Base-by-base conservation (phyloP, 1,284 basidiomycete species). In the Apiotrichum laibachii region DNA sequence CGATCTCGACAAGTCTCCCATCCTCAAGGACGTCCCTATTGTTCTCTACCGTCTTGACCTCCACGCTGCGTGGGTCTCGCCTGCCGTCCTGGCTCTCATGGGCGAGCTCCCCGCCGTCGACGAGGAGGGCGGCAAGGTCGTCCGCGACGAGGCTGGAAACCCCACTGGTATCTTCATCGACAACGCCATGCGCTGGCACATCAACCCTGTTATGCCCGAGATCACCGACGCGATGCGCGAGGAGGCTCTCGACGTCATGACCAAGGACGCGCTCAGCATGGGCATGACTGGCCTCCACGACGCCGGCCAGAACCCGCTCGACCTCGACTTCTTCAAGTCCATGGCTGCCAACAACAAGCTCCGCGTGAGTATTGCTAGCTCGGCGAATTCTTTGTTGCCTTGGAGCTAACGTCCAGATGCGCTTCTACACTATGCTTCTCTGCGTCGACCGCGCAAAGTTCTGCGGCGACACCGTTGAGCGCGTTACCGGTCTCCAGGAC, bases 281-380 rank as follows among this genome's bases (percentile, higher is more conserved):
- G 92, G 92, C 5, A 75, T 96, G 51, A 92, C 89, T 0, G 86
- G 84, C 15, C 85, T 95, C 9, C 91, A 94, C 63, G 92, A 95
- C 70, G 92, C 92, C 0, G 82, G 80, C 16, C 81, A 86, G 0
- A 75, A 76, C 15, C 80, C 82, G 0, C 77, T 78, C 0, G 81
- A 83, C 47, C 83, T 91, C 18, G 76, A 80, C 3, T 89, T 92
- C 65, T 89, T 85, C 78, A 82, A 82, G 60, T 88, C 88, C 59
- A 83, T 86, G 76, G 85, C 87, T 5, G 82, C 85, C 9, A 77
- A 82, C 53, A 82, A 81, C 7, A 82, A 83, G 56, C 77, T 91
- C 39, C 86, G 86, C n/a, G 88, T 88, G 62, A 57, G 84, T 75
- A 1, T 15, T 22, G 18, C 21, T 10, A 2, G 37, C 37, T 12